phyloP scores from a whole-genome alignment of 495 filamentous ascomycete species.

The Penicillium cataractarum region DNA sequence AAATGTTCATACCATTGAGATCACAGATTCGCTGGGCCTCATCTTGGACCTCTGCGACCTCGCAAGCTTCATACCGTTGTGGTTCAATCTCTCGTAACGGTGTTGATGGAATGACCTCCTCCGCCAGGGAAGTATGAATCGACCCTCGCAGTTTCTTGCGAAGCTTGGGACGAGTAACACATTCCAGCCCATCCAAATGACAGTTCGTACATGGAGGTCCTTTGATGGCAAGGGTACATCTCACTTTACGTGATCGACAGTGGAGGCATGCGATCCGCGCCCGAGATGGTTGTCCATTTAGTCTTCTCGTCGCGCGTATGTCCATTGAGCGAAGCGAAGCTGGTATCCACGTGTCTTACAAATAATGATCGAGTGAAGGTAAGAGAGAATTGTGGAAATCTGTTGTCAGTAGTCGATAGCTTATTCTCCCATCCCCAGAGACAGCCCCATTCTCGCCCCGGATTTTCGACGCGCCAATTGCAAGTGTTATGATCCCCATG shows the following conservation, averaged over 20 bases:
- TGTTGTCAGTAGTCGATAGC: no score
- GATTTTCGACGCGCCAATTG: not conserved
- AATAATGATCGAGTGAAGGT: not conserved
- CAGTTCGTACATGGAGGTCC: slow-evolving; percentile 5
- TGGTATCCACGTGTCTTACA: not conserved
- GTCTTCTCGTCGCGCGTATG: not conserved
- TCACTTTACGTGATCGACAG: slow-evolving; percentile 2
- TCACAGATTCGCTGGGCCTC: not conserved
- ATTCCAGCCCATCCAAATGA: slow-evolving; percentile 3
- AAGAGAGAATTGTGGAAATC: no score
- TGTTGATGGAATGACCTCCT: not conserved
- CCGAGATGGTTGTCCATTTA: slow-evolving; percentile 5
- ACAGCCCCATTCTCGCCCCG: not conserved
- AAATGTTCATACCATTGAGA: slow-evolving; percentile 2
- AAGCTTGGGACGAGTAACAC: not conserved
- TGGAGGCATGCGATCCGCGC: slow-evolving; percentile 4
- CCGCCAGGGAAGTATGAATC: not conserved
- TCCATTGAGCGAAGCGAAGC: not conserved
- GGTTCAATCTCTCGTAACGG: not conserved
- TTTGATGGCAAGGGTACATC: not conserved
- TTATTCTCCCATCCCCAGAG: not conserved
- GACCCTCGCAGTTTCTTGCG: not conserved
- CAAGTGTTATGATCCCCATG: not conserved
- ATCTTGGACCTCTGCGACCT: not conserved
- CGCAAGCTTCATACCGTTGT: not conserved